A percentile compares a stretch with the other conserved stretches of the same genome.
Conservation (phyloP, 257 asterid species). For the Solanum pennellii region DNA sequence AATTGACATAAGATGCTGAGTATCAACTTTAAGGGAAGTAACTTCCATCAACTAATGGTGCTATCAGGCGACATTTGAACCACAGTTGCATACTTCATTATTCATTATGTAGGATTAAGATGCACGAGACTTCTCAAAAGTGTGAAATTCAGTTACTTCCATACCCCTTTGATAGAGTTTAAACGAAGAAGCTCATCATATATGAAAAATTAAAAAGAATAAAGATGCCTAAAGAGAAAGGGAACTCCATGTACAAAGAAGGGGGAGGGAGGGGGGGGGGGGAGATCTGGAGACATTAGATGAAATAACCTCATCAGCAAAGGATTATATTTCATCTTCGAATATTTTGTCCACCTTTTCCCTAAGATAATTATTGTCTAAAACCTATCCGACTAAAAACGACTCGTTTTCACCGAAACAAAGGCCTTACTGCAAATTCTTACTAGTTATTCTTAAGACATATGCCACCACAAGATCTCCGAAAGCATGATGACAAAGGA, state of each 20-base stretch:
- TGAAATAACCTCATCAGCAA: background rate
- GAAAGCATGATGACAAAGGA: background rate
- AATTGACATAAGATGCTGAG: background rate
- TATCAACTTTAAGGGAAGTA: background rate
- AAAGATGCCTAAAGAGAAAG: background rate
- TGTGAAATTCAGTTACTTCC: background rate
- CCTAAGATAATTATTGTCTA: background rate
- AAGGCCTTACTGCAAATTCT: background rate
- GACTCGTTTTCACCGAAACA: background rate
- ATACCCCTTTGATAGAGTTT: background rate
- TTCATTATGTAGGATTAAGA: background rate
- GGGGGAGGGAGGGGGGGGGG: background rate
- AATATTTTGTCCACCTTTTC: background rate
- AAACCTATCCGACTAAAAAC: background rate
- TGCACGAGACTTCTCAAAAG: background rate
- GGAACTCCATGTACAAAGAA: background rate
- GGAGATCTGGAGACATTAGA: background rate
- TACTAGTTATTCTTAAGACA: background rate
- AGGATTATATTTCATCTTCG: background rate
- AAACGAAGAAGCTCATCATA: background rate
- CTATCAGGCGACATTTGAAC: background rate
- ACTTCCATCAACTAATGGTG: background rate
- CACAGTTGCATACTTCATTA: background rate
- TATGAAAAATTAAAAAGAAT: background rate
- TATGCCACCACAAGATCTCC: background rate